Conservation (phyloP, 139 green algal genomes). For the Chlamydomonas incerta region DNA sequence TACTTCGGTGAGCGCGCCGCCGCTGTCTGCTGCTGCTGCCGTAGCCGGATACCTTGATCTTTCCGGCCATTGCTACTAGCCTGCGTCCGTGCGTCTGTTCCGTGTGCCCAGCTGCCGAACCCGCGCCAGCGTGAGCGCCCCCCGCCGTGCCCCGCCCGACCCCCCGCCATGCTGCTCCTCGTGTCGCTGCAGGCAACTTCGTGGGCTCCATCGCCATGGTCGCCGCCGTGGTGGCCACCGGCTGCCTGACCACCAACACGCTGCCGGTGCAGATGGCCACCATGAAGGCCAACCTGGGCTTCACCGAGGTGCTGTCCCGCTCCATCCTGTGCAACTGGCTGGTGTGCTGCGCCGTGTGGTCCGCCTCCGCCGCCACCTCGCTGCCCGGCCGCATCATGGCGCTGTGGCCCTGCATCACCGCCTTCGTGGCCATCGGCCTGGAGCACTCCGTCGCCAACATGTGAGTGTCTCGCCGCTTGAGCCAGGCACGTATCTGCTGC, state of each 20-base stretch:
- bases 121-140: no score
- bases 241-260: slow-evolving; percentile 61
- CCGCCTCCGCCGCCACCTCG: slow-evolving; percentile 68
- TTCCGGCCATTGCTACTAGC: no score
- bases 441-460: slow-evolving; percentile 77
- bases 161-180: no score
- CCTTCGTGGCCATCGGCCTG: slow-evolving; percentile 90
- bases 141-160: no score
- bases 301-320: slow-evolving; percentile 39
- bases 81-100: no score
- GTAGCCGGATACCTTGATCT: no score
- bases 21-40: no score
- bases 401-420: slow-evolving; percentile 79
- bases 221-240: slow-evolving; percentile 65
- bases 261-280: slow-evolving; percentile 60
- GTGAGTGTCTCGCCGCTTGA: no score
- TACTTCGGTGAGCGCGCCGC: slow-evolving; percentile 66
- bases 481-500: no score
- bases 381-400: slow-evolving; percentile 87
- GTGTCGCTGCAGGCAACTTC: slow-evolving; percentile 89
- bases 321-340: slow-evolving; percentile 71
- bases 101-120: no score
- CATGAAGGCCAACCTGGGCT: slow-evolving; percentile 55
- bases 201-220: slow-evolving; percentile 79
- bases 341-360: slow-evolving; percentile 92